phyloP scores from a whole-genome alignment of 805 yeast genomes.

The Cyberlindnera veronae region DNA sequence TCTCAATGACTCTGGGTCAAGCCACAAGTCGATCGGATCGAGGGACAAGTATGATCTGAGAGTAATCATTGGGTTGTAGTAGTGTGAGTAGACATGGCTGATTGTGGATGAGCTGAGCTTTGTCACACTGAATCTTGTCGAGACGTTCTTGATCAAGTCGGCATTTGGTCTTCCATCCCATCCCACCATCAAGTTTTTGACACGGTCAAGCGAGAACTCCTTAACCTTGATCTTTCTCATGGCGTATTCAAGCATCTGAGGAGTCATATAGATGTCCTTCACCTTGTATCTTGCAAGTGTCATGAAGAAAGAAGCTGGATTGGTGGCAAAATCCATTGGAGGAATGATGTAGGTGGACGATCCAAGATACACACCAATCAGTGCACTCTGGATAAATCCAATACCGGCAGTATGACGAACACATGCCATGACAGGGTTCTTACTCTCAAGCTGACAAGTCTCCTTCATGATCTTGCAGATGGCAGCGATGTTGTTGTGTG shows the following conservation, averaged over 20 bases:
- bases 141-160: slow-evolving; percentile 51
- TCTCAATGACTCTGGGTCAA: slow-evolving; percentile 86
- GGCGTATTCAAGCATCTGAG: slow-evolving; percentile 78
- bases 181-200: slow-evolving; percentile 82
- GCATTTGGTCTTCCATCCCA: slow-evolving; percentile 72
- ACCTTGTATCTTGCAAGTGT: slow-evolving; percentile 74
- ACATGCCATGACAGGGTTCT: slow-evolving; percentile 76
- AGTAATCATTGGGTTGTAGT: slow-evolving; percentile 77
- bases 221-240: slow-evolving; percentile 56
- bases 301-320: slow-evolving; percentile 68
- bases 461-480: slow-evolving; percentile 88
- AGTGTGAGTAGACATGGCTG: slow-evolving; percentile 74
- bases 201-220: slow-evolving; percentile 48
- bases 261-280: slow-evolving; percentile 81
- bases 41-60: slow-evolving; percentile 84
- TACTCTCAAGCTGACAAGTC: slow-evolving; percentile 77
- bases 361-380: slow-evolving; percentile 84
- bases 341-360: slow-evolving; percentile 78
- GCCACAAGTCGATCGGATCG: slow-evolving; percentile 81
- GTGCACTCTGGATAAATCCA: slow-evolving; percentile 83
- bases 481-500: slow-evolving; percentile 63
- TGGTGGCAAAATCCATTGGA: slow-evolving; percentile 70
- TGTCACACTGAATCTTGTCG: slow-evolving; percentile 59
- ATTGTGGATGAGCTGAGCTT: slow-evolving; percentile 66
- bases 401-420: slow-evolving; percentile 80